Base-by-base conservation (phyloP, 345 rosid genomes). In the Physaria fendleri region DNA sequence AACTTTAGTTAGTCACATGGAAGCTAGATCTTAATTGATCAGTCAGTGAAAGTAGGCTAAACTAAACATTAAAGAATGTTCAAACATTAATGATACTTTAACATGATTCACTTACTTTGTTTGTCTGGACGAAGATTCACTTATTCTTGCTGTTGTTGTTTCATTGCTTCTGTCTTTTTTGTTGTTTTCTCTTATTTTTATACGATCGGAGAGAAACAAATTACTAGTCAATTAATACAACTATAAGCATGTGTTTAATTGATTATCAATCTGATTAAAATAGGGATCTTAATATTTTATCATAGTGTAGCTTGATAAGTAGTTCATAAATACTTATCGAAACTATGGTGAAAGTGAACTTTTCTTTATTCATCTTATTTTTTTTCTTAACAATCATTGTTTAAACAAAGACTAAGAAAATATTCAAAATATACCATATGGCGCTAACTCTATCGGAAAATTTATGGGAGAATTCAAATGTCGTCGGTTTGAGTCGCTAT, bases 1-100 rank as follows among this genome's bases (percentile, higher is more conserved):
- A 13, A 39, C 53, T 50, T 30, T 27, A 6, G n/a, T 58, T 39
- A 17, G 34, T 32, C 65, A 59, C 65, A 41, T 67, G 66, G 18
- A 67, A 41, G 11, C 25, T n/a, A 48, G 28, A 48, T 66, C 44
- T 48, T 39, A 66, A 61, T 9, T 9, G 45, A n/a, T n/a, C n/a
- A 67, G 46, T 49, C 65, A 32, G 37, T 8, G 13, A 58, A 40
- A 24, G 65, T 35, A 41, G 41, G 46, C 59, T 11, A 24, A 17
- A 17, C 59, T 11, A 24, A 17, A 17, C 65, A 20, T 30, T 48
- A 5, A 10, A 22, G 5, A 47, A 25, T 37, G n/a, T n/a, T 16
- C 18, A 15, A 55, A 22, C 23, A 15, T 48, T 2, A 14, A 32
- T 20, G 50, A 41, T 57, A 39, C 35, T 29, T 29, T 1, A 48